Conservation (phyloP, 2,329 filamentous ascomycete species). For the Alternaria hordeiaustralica region DNA sequence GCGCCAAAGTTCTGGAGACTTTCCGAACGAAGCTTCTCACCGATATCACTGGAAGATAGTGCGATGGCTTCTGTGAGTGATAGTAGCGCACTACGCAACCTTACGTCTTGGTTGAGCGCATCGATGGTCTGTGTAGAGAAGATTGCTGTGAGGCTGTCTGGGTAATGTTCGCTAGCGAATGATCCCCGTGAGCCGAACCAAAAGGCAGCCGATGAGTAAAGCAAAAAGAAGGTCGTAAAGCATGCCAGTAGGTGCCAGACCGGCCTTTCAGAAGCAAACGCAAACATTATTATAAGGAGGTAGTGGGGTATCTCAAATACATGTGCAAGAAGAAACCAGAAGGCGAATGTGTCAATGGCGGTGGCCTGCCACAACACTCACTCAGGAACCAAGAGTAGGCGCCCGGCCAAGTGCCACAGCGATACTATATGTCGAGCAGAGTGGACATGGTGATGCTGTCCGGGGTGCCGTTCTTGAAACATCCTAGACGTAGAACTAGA, state of each 20-base stretch:
- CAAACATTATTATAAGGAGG: constrained; percentile 34
- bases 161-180: not conserved
- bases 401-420: not conserved
- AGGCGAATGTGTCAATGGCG: constrained; percentile 5
- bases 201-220: constrained; percentile 21
- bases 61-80: constrained; percentile 31
- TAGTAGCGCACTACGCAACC: constrained; percentile 29
- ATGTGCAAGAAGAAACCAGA: constrained; percentile 6
- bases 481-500: constrained; percentile 27
- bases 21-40: constrained; percentile 17
- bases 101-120: constrained; percentile 31
- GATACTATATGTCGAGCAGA: constrained; percentile 19
- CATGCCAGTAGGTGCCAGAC: constrained; percentile 35
- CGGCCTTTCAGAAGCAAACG: constrained; percentile 27
- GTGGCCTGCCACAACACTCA: constrained; percentile 15
- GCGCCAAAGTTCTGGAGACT: constrained; percentile 23
- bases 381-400: not conserved
- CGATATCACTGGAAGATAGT: constrained; percentile 25
- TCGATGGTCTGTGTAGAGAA: constrained; percentile 30
- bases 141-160: constrained; percentile 14
- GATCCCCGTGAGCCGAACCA: constrained; percentile 20
- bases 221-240: constrained; percentile 19
- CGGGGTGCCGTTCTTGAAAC: constrained; percentile 28
- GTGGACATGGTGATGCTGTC: not conserved
- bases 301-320: constrained; percentile 12